Conservation (phyloP, 768 basidiomycete genomes). For the Flagelloscypha sp. region DNA sequence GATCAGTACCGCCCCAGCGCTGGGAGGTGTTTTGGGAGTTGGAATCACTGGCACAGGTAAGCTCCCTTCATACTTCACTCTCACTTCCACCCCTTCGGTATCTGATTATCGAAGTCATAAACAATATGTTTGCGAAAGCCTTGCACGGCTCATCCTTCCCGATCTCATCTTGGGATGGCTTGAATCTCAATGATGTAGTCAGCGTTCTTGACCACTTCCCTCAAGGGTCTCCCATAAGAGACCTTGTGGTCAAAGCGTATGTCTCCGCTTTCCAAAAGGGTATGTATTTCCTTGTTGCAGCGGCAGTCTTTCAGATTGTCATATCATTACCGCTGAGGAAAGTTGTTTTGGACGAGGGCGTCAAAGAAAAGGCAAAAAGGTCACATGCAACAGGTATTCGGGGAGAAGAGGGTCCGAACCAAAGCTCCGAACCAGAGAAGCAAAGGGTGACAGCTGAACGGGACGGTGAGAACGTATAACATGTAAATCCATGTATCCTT, state of each 20-base stretch:
- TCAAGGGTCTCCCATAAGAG: background rate
- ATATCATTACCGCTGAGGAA: conserved; percentile 1
- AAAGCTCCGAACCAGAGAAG: no score
- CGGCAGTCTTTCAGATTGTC: background rate
- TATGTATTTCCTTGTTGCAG: conserved; percentile 1
- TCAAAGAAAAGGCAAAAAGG: background rate
- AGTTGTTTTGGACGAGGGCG: conserved; percentile 1
- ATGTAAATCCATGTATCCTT: no score
- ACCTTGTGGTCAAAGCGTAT: conserved; percentile 2
- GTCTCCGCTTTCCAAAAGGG: conserved; percentile 2
- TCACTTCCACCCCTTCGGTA: background rate
- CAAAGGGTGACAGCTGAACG: no score
- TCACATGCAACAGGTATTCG: background rate
- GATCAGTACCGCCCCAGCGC: background rate
- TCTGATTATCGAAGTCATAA: background rate
- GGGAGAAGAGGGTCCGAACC: no score
- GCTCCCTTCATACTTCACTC: background rate
- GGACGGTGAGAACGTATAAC: no score
- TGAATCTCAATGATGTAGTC: conserved; percentile 2
- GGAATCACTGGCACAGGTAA: conserved; percentile 4
- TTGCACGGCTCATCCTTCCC: background rate
- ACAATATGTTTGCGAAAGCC: conserved; percentile 1
- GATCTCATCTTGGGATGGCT: background rate
- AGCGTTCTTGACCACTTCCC: background rate
- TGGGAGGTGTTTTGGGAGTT: conserved; percentile 4